These are phyloP conservation scores for Dendryphion nanum DNA, from an alignment of 2,329 filamentous ascomycete genomes.

Conservation along the genomic window DNA sequence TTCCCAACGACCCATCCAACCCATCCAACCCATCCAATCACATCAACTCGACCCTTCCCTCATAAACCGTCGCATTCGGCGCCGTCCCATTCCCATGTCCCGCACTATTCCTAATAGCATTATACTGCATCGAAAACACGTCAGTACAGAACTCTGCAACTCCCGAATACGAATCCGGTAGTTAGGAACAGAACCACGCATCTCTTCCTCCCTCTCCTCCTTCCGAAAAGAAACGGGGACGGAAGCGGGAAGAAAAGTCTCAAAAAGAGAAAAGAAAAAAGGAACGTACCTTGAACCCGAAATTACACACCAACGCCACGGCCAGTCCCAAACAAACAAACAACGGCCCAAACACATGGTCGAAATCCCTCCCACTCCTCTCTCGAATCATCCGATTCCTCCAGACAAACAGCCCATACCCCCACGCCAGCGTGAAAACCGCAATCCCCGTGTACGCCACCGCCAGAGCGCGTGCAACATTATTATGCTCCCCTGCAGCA, in stretches of 20 bases:
- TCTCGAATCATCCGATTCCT: conserved; percentile 77
- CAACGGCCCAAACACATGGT: conserved; percentile 81
- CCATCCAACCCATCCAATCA: too few species aligned
- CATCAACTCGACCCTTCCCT: background rate
- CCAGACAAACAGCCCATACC: conserved; percentile 76
- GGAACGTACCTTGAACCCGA: conserved; percentile 76
- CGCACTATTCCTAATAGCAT: background rate
- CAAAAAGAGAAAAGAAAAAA: too few species aligned
- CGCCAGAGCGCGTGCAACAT: conserved; percentile 75
- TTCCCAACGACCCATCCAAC: too few species aligned
- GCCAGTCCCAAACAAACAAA: conserved; percentile 79
- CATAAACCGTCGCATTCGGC: too few species aligned
- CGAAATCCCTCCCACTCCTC: conserved; percentile 88
- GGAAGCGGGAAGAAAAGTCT: background rate
- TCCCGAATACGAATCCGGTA: too few species aligned
- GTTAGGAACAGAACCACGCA: too few species aligned
- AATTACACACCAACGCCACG: conserved; percentile 79
- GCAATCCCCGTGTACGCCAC: conserved; percentile 80
- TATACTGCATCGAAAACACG: background rate
- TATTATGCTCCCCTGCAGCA: conserved; percentile 72
- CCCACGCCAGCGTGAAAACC: conserved; percentile 81
- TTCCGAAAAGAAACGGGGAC: background rate
- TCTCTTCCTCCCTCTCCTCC: background rate
- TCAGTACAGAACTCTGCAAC: background rate
- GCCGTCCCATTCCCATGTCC: background rate